Conservation (phyloP, 129 eudicot species). For the Logfia minima region DNA sequence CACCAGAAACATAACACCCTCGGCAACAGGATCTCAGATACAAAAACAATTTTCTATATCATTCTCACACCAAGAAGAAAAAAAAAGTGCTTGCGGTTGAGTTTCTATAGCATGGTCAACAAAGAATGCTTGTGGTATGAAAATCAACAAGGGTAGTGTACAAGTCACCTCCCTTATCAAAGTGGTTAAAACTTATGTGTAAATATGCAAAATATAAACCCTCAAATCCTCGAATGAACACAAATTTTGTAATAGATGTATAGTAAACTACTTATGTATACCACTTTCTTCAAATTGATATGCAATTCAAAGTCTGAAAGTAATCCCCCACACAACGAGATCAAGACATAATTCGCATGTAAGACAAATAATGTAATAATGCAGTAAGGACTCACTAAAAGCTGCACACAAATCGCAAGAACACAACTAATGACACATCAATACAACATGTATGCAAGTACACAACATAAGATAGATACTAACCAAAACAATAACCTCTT, state of each 20-base stretch:
- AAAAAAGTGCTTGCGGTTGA: background rate
- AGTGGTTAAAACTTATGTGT: background rate
- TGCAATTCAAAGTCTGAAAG: background rate
- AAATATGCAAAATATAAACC: background rate
- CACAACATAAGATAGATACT: slow-evolving; percentile 29
- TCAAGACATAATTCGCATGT: background rate
- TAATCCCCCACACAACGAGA: background rate
- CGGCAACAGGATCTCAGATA: background rate
- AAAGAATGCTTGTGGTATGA: background rate
- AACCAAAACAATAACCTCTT: slow-evolving; percentile 43
- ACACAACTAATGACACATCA: background rate
- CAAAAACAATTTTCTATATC: background rate
- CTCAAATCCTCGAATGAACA: background rate
- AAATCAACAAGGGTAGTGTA: background rate
- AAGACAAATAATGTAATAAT: background rate
- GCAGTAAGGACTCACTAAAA: background rate
- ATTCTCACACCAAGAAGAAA: background rate
- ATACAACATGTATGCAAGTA: background rate
- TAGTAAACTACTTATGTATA: slow-evolving; percentile 1
- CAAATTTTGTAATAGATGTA: slow-evolving; percentile 1
- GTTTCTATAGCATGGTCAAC: background rate
- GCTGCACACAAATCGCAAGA: slow-evolving; percentile 9
- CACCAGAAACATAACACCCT: background rate
- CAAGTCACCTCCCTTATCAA: background rate
- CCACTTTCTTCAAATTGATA: background rate